A percentile compares a stretch with the other conserved stretches of the same genome.
Evolutionary conservation across 2,329 filamentous ascomycete genomes (phyloP).

Genomic region (Cadophora gregata): DNA sequence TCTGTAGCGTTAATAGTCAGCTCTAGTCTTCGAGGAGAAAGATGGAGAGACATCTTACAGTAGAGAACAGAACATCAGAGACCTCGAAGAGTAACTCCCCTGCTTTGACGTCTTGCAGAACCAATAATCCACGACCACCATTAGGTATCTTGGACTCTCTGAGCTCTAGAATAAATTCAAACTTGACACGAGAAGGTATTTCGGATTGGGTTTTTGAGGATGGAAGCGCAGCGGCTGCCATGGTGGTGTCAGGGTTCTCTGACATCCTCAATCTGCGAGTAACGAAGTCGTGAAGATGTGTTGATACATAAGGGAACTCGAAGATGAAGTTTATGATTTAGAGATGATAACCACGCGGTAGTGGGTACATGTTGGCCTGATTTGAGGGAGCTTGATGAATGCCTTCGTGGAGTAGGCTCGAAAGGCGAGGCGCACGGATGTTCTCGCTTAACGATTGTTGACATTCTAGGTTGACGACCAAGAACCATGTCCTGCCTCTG

Average conservation of each 20-base stretch:
- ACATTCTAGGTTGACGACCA: not conserved
- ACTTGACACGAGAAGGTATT: not conserved
- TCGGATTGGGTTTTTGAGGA: not conserved
- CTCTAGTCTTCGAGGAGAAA: too few relatives aligned
- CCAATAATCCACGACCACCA: constrained; percentile 21
- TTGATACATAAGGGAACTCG: not conserved
- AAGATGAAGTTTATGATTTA: not conserved
- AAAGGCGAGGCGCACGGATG: not conserved
- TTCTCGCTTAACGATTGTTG: constrained; percentile 10
- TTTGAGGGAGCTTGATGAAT: not conserved
- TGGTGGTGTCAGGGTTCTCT: not conserved
- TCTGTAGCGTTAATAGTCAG: not conserved
- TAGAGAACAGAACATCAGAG: constrained; percentile 9
- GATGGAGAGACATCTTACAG: constrained; percentile 5
- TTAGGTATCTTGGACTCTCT: constrained; percentile 7
- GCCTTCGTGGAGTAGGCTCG: not conserved
- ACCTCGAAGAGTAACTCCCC: constrained; percentile 16
- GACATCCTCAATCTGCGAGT: not conserved
- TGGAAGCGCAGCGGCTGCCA: not conserved
- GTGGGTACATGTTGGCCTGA: not conserved
- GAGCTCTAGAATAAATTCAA: not conserved
- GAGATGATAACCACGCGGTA: not conserved
- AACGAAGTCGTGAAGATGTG: not conserved
- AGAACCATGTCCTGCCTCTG: too few relatives aligned
- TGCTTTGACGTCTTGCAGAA: not conserved